phyloP scores from a whole-genome alignment of 345 rosid genomes.

The Carallia pectinifolia region DNA sequence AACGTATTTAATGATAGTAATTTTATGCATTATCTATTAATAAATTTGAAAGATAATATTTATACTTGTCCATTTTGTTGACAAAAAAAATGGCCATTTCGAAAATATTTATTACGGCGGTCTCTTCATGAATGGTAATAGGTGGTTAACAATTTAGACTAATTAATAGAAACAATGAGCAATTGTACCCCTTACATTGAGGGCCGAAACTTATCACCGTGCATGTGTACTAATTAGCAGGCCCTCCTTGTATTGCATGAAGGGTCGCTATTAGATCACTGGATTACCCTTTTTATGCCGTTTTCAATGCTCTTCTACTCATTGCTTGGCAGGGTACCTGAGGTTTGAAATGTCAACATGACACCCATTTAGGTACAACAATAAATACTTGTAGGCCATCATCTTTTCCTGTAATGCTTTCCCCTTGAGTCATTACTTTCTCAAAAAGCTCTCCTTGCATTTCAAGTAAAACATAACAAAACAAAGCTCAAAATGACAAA shows the following conservation, averaged over 20 bases:
- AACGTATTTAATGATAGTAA: no score
- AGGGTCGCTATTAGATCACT: neutral
- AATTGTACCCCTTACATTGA: no score
- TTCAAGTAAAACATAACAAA: neutral
- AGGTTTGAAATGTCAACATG: constrained; percentile 3
- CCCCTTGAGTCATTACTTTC: neutral
- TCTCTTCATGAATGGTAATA: no score
- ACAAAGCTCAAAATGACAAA: neutral
- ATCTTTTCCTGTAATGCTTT: neutral
- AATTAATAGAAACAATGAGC: neutral
- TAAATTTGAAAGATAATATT: no score
- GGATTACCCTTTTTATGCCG: neutral
- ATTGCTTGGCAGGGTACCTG: neutral
- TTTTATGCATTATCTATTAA: no score
- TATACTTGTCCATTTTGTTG: no score
- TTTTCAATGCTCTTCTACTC: neutral
- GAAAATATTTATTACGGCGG: no score
- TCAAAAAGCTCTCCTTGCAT: neutral
- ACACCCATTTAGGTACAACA: neutral
- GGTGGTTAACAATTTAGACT: neutral
- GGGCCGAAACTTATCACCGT: no score
- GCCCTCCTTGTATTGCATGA: neutral
- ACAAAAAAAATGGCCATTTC: no score
- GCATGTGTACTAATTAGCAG: neutral
- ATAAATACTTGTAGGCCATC: neutral